Conservation (phyloP, 2,329 filamentous ascomycete species). For the Apiospora rasikravindrae region DNA sequence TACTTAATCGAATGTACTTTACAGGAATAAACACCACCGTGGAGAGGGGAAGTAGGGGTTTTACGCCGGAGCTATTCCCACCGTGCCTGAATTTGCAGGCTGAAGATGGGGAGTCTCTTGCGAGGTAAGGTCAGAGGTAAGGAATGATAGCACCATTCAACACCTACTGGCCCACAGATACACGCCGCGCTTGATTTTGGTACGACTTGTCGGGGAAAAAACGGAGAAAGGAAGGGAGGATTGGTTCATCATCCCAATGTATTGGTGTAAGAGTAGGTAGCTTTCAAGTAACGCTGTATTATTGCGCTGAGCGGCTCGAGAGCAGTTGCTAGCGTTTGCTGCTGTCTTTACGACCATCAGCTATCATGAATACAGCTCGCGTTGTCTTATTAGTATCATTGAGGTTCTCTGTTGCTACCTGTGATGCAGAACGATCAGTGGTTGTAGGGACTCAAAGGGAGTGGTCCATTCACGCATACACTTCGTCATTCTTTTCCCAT, state of each 20-base stretch:
- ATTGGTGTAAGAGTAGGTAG: constrained; percentile 15
- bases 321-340: not conserved
- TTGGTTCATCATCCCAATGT: constrained; percentile 10
- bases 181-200: not conserved
- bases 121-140: constrained; percentile 64
- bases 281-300: constrained; percentile 5
- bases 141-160: constrained; percentile 32
- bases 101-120: not conserved
- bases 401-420: not conserved
- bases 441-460: not conserved
- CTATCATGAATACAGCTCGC: not conserved
- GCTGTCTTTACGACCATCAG: not conserved
- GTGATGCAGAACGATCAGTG: not conserved
- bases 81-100: not conserved
- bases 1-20: constrained; percentile 16
- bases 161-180: constrained; percentile 3
- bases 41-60: not conserved
- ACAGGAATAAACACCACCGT: constrained; percentile 12
- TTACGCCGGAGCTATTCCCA: not conserved
- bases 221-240: constrained; percentile 2
- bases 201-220: not conserved
- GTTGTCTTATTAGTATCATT: not conserved
- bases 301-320: not conserved
- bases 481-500: not conserved
- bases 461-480: not conserved